Conservation (phyloP, 176 grass and related monocot genomes). For the Carex parvula region DNA sequence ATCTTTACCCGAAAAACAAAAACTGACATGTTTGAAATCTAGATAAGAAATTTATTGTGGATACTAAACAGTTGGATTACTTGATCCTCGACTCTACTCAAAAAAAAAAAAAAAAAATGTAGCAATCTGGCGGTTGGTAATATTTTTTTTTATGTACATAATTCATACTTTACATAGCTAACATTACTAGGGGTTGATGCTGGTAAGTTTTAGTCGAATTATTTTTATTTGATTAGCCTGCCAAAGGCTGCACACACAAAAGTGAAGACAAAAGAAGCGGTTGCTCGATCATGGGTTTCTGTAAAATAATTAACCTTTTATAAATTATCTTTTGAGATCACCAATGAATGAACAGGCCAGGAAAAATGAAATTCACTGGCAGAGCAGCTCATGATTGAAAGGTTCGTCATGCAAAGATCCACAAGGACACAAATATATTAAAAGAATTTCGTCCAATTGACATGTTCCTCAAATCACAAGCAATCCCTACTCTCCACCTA, state of each 20-base stretch:
- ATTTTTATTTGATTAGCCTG: too few relatives aligned
- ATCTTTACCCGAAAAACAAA: too few relatives aligned
- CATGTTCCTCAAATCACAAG: slow-evolving; percentile 23
- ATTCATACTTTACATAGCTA: too few relatives aligned
- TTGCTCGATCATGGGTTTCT: neutral
- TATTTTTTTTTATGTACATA: too few relatives aligned
- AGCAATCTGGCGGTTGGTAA: too few relatives aligned
- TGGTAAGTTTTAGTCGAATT: too few relatives aligned
- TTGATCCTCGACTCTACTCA: too few relatives aligned
- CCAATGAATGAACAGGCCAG: neutral
- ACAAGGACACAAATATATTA: neutral
- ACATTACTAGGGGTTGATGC: too few relatives aligned
- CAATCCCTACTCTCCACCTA: slow-evolving; percentile 20
- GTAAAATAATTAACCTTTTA: neutral
- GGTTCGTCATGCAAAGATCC: neutral
- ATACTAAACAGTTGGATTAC: too few relatives aligned
- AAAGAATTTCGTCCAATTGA: neutral
- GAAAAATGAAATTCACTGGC: neutral
- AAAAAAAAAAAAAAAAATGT: too few relatives aligned
- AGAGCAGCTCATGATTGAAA: neutral
- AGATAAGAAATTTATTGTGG: too few relatives aligned
- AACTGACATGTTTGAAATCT: too few relatives aligned
- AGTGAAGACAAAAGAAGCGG: neutral
- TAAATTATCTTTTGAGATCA: neutral
- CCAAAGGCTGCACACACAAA: neutral